A percentile compares a stretch with the other conserved stretches of the same genome.
These are phyloP conservation scores for Auriscalpium microsporum DNA, from an alignment of 768 basidiomycete genomes.

Conservation along the genomic window DNA sequence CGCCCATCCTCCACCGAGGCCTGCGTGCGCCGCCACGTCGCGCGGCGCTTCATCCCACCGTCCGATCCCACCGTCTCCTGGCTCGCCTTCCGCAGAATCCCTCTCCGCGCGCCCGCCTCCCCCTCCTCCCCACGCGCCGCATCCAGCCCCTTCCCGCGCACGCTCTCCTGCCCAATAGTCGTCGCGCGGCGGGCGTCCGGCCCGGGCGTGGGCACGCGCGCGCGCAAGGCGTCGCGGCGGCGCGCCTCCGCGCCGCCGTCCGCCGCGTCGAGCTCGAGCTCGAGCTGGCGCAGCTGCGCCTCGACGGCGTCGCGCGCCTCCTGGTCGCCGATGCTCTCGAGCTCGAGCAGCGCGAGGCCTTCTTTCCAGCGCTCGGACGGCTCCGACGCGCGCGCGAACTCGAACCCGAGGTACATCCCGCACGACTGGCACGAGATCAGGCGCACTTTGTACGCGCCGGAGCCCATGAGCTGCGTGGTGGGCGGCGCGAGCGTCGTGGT, in stretches of 20 bases:
- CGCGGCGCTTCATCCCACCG: too few species aligned
- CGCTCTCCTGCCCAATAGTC: too few species aligned
- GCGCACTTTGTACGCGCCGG: slow-evolving; percentile 56
- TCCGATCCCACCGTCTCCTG: too few species aligned
- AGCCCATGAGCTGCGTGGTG: slow-evolving; percentile 49
- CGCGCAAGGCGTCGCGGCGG: too few species aligned
- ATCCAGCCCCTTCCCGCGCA: too few species aligned
- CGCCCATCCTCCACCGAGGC: too few species aligned
- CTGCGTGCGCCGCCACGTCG: too few species aligned
- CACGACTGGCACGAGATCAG: slow-evolving; percentile 45
- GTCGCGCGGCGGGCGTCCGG: too few species aligned
- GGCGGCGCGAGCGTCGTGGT: slow-evolving; percentile 26
- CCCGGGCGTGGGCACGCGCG: too few species aligned
- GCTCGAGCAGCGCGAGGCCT: slow-evolving; percentile 48
- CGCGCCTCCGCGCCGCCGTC: neutral
- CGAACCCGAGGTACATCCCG: slow-evolving; percentile 51
- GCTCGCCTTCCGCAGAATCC: too few species aligned
- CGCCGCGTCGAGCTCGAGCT: neutral
- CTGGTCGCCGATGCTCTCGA: slow-evolving; percentile 33
- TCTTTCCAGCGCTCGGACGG: slow-evolving; percentile 57
- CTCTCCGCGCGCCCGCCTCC: too few species aligned
- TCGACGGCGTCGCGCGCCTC: neutral
- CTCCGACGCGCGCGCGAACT: slow-evolving; percentile 51
- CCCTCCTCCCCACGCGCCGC: too few species aligned
- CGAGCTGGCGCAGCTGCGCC: neutral